Evolutionary conservation across 768 basidiomycete genomes (phyloP).

Genomic region (Hypholoma sublateritium): DNA sequence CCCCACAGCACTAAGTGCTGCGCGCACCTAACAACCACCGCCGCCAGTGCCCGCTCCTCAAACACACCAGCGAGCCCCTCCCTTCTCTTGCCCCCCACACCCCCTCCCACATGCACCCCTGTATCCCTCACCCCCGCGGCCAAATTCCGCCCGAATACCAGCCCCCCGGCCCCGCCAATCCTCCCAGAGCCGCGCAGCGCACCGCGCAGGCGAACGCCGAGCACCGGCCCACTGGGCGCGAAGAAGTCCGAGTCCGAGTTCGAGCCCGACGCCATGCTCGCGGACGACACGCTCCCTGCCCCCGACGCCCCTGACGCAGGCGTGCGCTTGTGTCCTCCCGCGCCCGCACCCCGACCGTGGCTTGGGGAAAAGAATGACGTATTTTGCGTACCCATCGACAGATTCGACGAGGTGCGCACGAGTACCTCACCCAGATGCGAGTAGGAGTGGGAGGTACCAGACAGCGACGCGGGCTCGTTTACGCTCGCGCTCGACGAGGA

Average conservation of each 20-base stretch:
- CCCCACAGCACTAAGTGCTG: slow-evolving; percentile 85
- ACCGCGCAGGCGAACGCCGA: slow-evolving; percentile 60
- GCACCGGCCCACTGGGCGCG: slow-evolving; percentile 40
- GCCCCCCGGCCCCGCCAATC: slow-evolving; percentile 34
- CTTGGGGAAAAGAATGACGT: slow-evolving; percentile 4
- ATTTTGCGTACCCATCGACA: slow-evolving; percentile 26
- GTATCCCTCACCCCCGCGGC: slow-evolving; percentile 29
- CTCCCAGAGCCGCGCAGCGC: slow-evolving; percentile 40
- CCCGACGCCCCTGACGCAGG: too few species aligned
- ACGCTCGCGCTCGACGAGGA: slow-evolving; percentile 40
- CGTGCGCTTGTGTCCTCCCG: slow-evolving; percentile 38
- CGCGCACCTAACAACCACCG: slow-evolving; percentile 77
- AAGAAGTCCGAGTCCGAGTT: slow-evolving; percentile 36
- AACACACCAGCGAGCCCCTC: slow-evolving; percentile 32
- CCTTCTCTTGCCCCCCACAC: slow-evolving; percentile 17
- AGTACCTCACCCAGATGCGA: slow-evolving; percentile 31
- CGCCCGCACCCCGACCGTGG: background rate
- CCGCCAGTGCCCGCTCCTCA: slow-evolving; percentile 61
- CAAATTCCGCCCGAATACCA: slow-evolving; percentile 71
- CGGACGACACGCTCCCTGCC: slow-evolving; percentile 27
- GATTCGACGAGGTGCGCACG: slow-evolving; percentile 39
- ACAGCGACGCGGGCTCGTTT: slow-evolving; percentile 40
- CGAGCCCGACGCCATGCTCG: slow-evolving; percentile 46
- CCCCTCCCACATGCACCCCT: slow-evolving; percentile 26
- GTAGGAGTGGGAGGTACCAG: too few species aligned